Evolutionary conservation across 768 basidiomycete genomes (phyloP), one percentile per base, ranked within the genome.

Genomic region (Psilocybe sp.): DNA sequence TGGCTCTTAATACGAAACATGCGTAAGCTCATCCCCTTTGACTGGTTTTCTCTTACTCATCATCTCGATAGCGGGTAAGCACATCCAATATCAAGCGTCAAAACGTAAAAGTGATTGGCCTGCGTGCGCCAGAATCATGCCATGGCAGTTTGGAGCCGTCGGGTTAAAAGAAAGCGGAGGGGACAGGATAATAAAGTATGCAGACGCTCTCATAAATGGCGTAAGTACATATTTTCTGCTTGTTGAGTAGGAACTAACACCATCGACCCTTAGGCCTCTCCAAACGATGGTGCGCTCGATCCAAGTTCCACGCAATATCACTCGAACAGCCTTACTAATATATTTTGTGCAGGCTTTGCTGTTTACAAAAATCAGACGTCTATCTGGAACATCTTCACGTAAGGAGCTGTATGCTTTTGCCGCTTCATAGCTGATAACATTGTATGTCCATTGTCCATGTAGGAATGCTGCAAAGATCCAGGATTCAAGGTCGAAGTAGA

Each of bases 141-240:
- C 79, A 1, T 83, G 80, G 80, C 80, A 83, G 62, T 80, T 78
- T 47, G 80, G 81, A 5, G 64, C 68, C 42, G 59, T 77, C 3
- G 74, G 72, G 23, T 61, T 81, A 47, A 78, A 67, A 28, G 80
- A 83, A 55, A 63, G 66, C 54, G 75, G 76, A 3, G 81, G 79
- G 2, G 76, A 81, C 54, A 72, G 75, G 31, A 57, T 78, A 38
- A 73, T 81, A 51, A 80, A 81, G 62, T 81, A 82, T 51, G 73
- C 77, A 5, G 79, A 82, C 56, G 73, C 70, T 14, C 59, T 83
- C 47, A 69, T 78, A 44, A 57, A 77, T 49, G 80, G 79, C 13
- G 71, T 71, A 55, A 41, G 66, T 59, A 8, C 40, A 49, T 14
- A 33, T 39, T 31, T 34, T 37, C n/a, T 7, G 19, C 4, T 28